A percentile compares a stretch with the other conserved stretches of the same genome.
These are phyloP conservation scores for Ganoderma boninense DNA, from an alignment of 1,284 basidiomycete species.

Conservation along the genomic window DNA sequence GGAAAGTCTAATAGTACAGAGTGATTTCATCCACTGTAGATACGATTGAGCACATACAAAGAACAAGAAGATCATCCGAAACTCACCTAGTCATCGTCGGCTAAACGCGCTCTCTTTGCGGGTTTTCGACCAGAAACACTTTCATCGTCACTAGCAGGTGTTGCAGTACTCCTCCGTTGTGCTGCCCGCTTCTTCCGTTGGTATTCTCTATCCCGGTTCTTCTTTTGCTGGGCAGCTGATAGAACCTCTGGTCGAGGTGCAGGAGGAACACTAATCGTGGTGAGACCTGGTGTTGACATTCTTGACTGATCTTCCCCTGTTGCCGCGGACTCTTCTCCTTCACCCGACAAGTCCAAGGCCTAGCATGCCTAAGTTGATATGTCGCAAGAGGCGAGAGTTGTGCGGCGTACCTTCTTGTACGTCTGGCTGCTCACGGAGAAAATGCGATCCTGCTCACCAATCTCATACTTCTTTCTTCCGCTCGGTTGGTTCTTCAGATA, in stretches of 20 bases:
- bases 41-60: neutral
- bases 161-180: slow-evolving; percentile 63
- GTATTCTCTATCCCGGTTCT: slow-evolving; percentile 76
- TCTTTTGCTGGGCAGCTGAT: slow-evolving; percentile 76
- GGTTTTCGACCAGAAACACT: slow-evolving; percentile 60
- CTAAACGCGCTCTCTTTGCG: slow-evolving; percentile 67
- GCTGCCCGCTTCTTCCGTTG: slow-evolving; percentile 74
- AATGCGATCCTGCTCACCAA: slow-evolving; percentile 77
- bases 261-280: slow-evolving; percentile 78
- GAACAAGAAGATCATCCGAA: slow-evolving; percentile 1
- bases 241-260: slow-evolving; percentile 70
- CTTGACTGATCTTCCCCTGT: slow-evolving; percentile 62
- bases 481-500: slow-evolving; percentile 81
- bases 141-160: slow-evolving; percentile 71
- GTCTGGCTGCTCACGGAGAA: slow-evolving; percentile 83
- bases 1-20: neutral
- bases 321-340: slow-evolving; percentile 70
- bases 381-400: neutral
- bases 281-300: slow-evolving; percentile 68
- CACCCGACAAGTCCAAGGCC: slow-evolving; percentile 78
- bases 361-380: slow-evolving; percentile 36
- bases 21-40: neutral
- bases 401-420: slow-evolving; percentile 65
- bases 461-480: slow-evolving; percentile 73
- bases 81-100: slow-evolving; percentile 57